phyloP scores from a whole-genome alignment of 2,329 filamentous ascomycete species.

The Stagonosporopsis tanaceti region DNA sequence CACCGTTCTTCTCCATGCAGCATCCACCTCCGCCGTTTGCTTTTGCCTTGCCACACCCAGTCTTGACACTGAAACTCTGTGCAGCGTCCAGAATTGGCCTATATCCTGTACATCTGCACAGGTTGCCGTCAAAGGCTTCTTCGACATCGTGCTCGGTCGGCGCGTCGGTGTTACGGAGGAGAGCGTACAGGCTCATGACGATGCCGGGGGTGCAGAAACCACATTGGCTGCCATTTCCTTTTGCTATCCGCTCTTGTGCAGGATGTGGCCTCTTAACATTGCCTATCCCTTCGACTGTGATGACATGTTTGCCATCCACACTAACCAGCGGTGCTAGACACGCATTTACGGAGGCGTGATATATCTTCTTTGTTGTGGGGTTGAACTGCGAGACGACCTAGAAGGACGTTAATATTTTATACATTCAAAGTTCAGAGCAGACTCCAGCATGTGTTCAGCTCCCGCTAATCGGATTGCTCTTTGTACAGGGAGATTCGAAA shows the following conservation, averaged over 20 bases:
- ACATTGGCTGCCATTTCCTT: conserved; percentile 90
- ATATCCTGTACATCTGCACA: conserved; percentile 96
- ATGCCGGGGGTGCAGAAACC: conserved; percentile 98
- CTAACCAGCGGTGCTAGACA: conserved; percentile 92
- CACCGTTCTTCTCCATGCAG: conserved; percentile 68
- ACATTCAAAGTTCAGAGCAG: not conserved
- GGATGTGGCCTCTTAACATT: conserved; percentile 87
- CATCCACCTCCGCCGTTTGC: conserved; percentile 71
- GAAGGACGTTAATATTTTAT: conserved; percentile 6
- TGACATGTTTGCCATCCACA: conserved; percentile 96
- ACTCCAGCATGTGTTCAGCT: not conserved
- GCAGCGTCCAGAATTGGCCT: conserved; percentile 92
- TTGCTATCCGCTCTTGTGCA: conserved; percentile 87
- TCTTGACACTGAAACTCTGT: conserved; percentile 78
- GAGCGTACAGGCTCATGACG: conserved; percentile 94
- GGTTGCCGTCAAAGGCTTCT: conserved; percentile 95
- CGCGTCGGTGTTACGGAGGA: conserved; percentile 81
- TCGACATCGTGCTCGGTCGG: conserved; percentile 86
- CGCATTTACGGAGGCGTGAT: conserved; percentile 96
- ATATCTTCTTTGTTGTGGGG: conserved; percentile 88
- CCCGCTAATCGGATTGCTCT: not conserved
- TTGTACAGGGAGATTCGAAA: conserved; percentile 22
- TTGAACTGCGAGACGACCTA: conserved; percentile 89
- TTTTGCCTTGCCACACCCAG: conserved; percentile 63
- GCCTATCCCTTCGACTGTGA: conserved; percentile 96